These are phyloP conservation scores for Psilocybe subaeruginosa DNA, from an alignment of 768 basidiomycete genomes.

Conservation along the genomic window DNA sequence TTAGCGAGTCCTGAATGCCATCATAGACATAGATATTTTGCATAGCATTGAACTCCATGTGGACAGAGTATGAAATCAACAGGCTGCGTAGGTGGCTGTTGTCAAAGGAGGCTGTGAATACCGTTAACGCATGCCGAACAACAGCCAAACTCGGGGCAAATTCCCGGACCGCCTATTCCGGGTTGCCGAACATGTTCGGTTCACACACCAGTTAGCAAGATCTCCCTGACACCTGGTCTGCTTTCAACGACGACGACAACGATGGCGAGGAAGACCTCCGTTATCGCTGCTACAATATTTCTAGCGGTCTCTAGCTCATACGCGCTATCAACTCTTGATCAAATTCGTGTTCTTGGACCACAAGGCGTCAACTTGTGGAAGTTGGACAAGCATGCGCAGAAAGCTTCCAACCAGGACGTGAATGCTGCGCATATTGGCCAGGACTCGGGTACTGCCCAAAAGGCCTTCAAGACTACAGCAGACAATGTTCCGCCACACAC, in stretches of 20 bases:
- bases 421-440: slow-evolving; percentile 13
- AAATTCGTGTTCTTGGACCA: slow-evolving; percentile 40
- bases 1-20: too few species aligned
- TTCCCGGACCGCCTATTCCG: too few species aligned
- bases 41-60: too few species aligned
- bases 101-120: too few species aligned
- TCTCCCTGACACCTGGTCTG: too few species aligned
- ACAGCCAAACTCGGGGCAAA: too few species aligned
- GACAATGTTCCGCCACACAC: slow-evolving; percentile 23
- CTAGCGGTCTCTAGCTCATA: background rate
- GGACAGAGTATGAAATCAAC: too few species aligned
- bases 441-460: background rate
- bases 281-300: slow-evolving; percentile 10
- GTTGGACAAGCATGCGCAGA: slow-evolving; percentile 33
- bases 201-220: background rate
- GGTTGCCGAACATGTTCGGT: background rate
- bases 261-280: slow-evolving; percentile 12
- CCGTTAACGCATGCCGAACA: too few species aligned
- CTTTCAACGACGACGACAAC: background rate
- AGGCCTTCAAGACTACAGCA: background rate
- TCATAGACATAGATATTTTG: too few species aligned
- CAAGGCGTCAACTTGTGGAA: slow-evolving; percentile 72
- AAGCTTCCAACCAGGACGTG: slow-evolving; percentile 17
- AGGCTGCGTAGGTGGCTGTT: too few species aligned
- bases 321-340: slow-evolving; percentile 15